Base-by-base conservation (phyloP, 805 yeast genomes). In the Debaryomyces maramus region DNA sequence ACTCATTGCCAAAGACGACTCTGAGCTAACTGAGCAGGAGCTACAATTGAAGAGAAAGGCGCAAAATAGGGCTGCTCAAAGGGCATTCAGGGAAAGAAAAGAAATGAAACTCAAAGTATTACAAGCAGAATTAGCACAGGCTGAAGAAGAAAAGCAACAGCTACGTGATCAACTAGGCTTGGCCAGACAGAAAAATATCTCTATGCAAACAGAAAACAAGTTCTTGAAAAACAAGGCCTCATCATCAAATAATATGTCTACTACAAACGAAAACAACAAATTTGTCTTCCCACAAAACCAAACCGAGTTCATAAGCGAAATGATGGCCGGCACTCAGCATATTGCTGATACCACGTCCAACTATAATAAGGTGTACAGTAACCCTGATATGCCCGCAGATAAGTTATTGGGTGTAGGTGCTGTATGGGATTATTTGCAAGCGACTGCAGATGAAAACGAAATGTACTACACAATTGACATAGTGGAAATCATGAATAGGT, bases 31-130 rank as follows among this genome's bases (percentile, higher is more conserved):
- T 8, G 73, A 68, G 40, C 63, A 59, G 15, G 70, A 80, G 44
- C 51, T 77, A 5, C 72, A 72, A 14, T 65, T 73, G 46, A 80
- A 78, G 57, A 74, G 86, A 38, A 85, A 81, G 55, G 88, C 88
- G 2, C 93, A 84, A 57, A 86, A 87, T 56, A 70, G 95, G 52
- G 90, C 90, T 8, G 95, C 95, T 1, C 96, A 88, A 63, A 70
- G 89, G 49, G 95, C 95, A 2, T 88, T 85, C 61, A 69, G 95
- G 45, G 90, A 86, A 60, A 77, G 95, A 36, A 85, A 84, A 58
- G 93, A 85, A 58, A 77, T 78, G 36, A 80, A 76, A 50, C 61
- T 85, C 45, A 83, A 81, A 55, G 89, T 83, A 50, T 67, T 88
- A 31, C 83, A 84, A 48, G 62, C 62, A 3, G 80, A 80, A 56